Evolutionary conservation across 78 protist species (phyloP), one percentile per base, ranked within the genome.

Genomic region (Dictyostelium intermedium): DNA sequence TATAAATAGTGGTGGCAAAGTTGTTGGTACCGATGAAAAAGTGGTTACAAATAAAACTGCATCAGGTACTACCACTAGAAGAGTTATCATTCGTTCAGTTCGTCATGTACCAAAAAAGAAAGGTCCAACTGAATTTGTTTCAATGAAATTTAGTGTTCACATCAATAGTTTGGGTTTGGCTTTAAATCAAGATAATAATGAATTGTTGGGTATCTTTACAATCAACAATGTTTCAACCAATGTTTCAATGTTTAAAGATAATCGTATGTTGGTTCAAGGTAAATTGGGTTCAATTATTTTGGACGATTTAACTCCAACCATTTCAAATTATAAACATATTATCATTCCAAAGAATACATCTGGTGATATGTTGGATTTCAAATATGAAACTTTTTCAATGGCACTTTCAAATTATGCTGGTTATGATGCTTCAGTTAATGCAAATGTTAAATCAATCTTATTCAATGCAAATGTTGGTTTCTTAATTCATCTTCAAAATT

Each of bases 131-230:
- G 94, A 89, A 66, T 39, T 8, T 39, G 37, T 80, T 5, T 66
- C 87, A 25, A 20, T 89, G 41, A 37, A 27, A n/a, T 83, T 89
- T 47, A 66, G 30, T 20, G 85, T 74, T 34, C 34, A 13, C 18
- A 89, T 89, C 39, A 69, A 81, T 8, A 80, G 87, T 80, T 80
- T 89, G 47, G 94, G 94, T 89, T 37, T 89, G 39, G 87, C 84
- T 3, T 41, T 89, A 27, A 89, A 89, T 50, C 94, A 89, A 80
- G 94, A 89, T 32, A 80, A 41, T 25, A 63, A 89, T 70, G 23
- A 60, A 30, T 23, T 43, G 23, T 37, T 89, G 23, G 94, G 94
- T 69, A 47, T 89, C 16, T 89, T 89, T 37, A 60, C 87, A 9
- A 89, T 89, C 53, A 89, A 89, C 25, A 37, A 77, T 27, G 69